Conservation (phyloP, 2,329 filamentous ascomycete species). For the Colletotrichum gloeosporioides region DNA sequence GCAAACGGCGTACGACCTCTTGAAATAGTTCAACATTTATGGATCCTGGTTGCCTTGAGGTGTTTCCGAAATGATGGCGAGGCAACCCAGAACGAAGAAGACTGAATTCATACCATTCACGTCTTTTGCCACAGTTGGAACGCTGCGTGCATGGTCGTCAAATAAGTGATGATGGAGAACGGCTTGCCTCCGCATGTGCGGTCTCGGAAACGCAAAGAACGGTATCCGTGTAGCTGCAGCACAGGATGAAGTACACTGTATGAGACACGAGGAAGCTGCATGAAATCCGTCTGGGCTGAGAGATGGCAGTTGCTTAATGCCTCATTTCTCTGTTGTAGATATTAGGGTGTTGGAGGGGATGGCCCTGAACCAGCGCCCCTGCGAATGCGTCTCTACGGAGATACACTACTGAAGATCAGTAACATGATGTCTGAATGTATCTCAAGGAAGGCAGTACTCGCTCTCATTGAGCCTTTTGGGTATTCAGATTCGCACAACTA, state of each 20-base stretch:
- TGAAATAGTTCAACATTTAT: not conserved
- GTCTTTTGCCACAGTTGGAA: not conserved
- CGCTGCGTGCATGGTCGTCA: not conserved
- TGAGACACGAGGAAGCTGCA: not conserved
- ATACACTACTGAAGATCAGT: not conserved
- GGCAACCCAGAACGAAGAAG: not conserved
- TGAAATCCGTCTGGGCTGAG: not conserved
- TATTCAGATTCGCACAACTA: not conserved
- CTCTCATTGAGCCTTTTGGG: not conserved
- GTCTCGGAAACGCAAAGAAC: not conserved
- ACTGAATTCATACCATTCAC: not conserved
- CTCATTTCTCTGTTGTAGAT: not conserved
- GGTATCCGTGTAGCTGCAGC: not conserved
- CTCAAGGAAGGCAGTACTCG: not conserved
- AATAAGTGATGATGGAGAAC: not conserved
- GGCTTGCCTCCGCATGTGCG: not conserved
- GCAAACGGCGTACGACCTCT: not conserved
- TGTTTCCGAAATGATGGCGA: not conserved
- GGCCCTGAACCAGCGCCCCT: not conserved
- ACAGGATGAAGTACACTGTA: not conserved
- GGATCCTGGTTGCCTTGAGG: accelerated
- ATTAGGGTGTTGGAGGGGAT: not conserved
- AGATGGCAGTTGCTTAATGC: not conserved
- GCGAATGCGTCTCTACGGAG: not conserved
- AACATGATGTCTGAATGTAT: not conserved